Percentiles rank a stretch among this genome's conserved stretches.
phyloP scores from a whole-genome alignment of 2,329 filamentous ascomycete species.

The Ilyonectria robusta region DNA sequence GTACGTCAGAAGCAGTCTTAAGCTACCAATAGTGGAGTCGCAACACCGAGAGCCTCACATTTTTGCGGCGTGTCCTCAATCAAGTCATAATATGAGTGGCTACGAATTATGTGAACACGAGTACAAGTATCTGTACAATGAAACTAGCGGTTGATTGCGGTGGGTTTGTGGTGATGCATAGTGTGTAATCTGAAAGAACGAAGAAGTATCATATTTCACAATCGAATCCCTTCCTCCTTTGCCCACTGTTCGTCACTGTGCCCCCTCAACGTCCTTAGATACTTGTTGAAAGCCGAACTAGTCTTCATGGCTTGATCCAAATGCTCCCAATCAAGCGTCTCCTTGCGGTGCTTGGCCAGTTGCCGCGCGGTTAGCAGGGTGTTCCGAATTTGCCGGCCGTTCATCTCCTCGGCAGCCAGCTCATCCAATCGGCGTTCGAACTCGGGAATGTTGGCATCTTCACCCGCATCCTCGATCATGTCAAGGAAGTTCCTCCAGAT shows the following conservation, averaged over 20 bases:
- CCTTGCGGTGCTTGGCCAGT: slow-evolving; percentile 30
- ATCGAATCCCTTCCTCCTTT: not conserved
- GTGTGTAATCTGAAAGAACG: no score
- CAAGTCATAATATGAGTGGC: no score
- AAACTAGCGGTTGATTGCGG: no score
- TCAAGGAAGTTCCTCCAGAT: not conserved
- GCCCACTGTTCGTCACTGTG: not conserved
- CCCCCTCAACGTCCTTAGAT: not conserved
- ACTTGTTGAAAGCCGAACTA: not conserved
- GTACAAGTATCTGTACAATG: no score
- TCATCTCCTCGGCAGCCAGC: slow-evolving; percentile 55
- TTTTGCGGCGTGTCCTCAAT: no score
- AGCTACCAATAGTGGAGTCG: no score
- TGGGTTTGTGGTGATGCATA: no score
- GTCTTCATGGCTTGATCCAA: slow-evolving; percentile 25
- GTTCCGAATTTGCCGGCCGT: slow-evolving; percentile 61
- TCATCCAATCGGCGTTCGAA: slow-evolving; percentile 29
- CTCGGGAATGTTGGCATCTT: no score
- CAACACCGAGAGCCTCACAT: no score
- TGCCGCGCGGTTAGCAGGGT: slow-evolving; percentile 48
- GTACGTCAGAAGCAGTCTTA: no score
- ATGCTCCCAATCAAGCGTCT: slow-evolving; percentile 23
- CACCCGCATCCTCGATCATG: no score
- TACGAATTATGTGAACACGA: no score
- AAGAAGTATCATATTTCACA: not conserved